Base-by-base conservation (phyloP, 2,329 filamentous ascomycete genomes). In the Xylariaceae sp. region DNA sequence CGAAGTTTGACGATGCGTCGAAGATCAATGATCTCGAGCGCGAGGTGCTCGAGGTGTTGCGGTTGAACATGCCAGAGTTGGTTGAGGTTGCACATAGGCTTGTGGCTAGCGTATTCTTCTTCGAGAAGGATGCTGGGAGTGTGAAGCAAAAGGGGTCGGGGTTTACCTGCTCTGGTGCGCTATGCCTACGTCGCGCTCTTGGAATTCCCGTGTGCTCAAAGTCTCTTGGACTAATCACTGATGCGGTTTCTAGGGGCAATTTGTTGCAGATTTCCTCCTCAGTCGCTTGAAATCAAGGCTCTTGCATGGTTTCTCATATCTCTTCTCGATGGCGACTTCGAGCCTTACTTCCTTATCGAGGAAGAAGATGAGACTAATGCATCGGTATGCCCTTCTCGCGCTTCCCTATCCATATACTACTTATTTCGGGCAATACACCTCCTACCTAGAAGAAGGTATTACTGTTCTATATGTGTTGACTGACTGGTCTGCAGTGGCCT, bases 101-200 rank as follows among this genome's bases (percentile, higher is more conserved):
- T 10, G 55, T 64, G 3, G 62, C 61, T 7, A 64, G 62, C 55
- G 56, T 58, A 0, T 64, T 64, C 25, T 64, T 64, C 55, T 64
- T 64, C 22, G 61, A 64, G 45, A 63, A 58, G 45, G 61, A 64
- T 8, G 42, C 50, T 5, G 42, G 50, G 2, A 58, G 60, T 19
- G 54, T 63, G 21, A 59, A 59, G 47, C 60, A 60, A 40, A 55
- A 42, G 7, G 22, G 47, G 14, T 58, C 55, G 3, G 61, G 60
- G 2, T 62, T 56, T 39, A 62, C 48, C 21, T 64, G 61, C 40
- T 61, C 60, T 44, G 61, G 61, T 62, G 58, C 12, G 52, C 39
- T 32, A 14, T 22, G 44, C 32, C 2, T 4, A 8, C 37, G 16
- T 35, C n/a, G 22, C n/a, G n/a, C n/a, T n/a, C n/a, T 16, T 17